Conservation (phyloP, 306 rosid genomes). For the Abrus precatorius region DNA sequence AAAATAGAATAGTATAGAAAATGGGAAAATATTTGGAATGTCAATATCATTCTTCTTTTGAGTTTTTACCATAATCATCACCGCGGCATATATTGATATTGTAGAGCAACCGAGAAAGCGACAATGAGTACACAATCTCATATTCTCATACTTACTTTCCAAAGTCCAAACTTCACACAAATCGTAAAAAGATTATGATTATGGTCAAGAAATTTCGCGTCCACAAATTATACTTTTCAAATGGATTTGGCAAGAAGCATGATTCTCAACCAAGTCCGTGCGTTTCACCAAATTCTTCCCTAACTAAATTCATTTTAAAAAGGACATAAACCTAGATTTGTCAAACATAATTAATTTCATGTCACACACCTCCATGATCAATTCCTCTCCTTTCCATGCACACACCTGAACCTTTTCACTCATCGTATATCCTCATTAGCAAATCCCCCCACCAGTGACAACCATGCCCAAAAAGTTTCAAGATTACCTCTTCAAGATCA, state of each 20-base stretch:
- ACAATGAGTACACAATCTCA: not conserved
- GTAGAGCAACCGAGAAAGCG: not conserved
- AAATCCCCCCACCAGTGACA: not conserved
- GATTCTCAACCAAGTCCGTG: conserved; percentile 45
- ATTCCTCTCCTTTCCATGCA: not conserved
- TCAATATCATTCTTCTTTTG: no score
- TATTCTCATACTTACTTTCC: not conserved
- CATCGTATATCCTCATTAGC: not conserved
- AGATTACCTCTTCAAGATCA: conserved; percentile 68
- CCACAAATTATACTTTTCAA: conserved; percentile 21
- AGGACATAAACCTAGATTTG: conserved; percentile 21
- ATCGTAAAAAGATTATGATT: not conserved
- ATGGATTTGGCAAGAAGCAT: conserved; percentile 56
- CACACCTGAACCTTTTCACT: no score
- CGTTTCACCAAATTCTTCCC: conserved; percentile 53
- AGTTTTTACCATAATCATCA: no score
- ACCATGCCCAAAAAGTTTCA: conserved; percentile 72
- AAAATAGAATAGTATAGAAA: not conserved
- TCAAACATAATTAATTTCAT: not conserved
- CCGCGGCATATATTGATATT: not conserved
- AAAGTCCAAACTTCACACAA: conserved; percentile 11
- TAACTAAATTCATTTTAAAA: conserved; percentile 12
- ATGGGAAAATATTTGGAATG: no score
- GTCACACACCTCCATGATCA: not conserved
- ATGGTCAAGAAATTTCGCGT: conserved; percentile 27